Base-by-base conservation (phyloP, 2,329 filamentous ascomycete genomes). In the Penicillium italicum region DNA sequence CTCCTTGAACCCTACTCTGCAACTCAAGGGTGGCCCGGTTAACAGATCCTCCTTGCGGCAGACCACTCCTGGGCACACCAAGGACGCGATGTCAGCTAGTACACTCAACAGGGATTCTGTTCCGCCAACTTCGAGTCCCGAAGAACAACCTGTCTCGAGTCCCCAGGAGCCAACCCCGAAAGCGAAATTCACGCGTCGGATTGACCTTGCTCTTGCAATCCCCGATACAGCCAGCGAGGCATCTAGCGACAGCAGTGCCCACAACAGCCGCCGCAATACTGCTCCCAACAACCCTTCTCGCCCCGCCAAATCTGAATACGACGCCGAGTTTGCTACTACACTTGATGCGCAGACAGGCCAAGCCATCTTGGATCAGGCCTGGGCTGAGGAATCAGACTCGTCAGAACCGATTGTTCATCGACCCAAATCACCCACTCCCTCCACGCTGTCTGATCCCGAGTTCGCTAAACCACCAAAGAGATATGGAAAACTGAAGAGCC, bases 401-500 rank as follows among this genome's bases (percentile, higher is more conserved):
- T 60, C 62, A 12, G 57, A 63, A 14, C 60, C 52, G 5, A 61
- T 66, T 31, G 58, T 66, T 22, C 63, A 62, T 31, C 55, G 43
- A 34, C 63, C 62, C 6, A 57, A 63, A 11, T 10, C 49, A n/a
- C 51, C 49, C 11, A 46, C 53, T 36, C 45, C 57, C 2, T 28
- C 49, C 8, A 36, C 28, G 3, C 18, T 59, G 34, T 41, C 49
- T 24, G 47, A 16, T n/a, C 36, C 49, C 38, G 59, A 64, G 11
- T 74, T 74, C 18, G 53, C 66, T 40, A 73, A 73, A 56, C 69
- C 75, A 20, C 68, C 68, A 22, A 70, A 69, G 59, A 61, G 75
- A 3, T 79, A 91, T 2, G 91, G 88, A 8, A 82, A 84, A 52
- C 75, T 96, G 14, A 82, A 83, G 14, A 86, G 87, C 0, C 80